A percentile compares a stretch with the other conserved stretches of the same genome.
These are phyloP conservation scores for Rhynchospora breviuscula DNA, from an alignment of 176 grass and related monocot species.

Conservation along the genomic window DNA sequence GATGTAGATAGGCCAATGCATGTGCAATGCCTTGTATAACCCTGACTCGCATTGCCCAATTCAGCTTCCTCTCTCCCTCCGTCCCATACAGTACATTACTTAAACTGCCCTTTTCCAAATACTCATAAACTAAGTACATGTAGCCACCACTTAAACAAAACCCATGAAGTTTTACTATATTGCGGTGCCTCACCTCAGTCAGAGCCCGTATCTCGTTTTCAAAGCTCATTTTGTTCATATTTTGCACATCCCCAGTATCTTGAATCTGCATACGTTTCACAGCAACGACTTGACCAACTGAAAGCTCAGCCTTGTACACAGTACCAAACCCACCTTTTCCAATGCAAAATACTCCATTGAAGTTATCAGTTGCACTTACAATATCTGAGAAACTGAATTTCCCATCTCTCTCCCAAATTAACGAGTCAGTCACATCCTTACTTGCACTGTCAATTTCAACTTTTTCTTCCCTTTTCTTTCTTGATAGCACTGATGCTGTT, in stretches of 20 bases:
- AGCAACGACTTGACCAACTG: conserved; percentile 33
- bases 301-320: conserved; percentile 62
- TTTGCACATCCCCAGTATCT: conserved; percentile 22
- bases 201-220: conserved; percentile 67
- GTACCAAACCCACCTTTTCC: conserved; percentile 72
- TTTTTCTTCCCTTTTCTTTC: conserved; percentile 24
- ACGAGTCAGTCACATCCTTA: conserved; percentile 37
- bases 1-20: conserved; percentile 73
- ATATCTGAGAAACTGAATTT: conserved; percentile 69
- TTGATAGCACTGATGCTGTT: conserved; percentile 7
- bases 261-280: conserved; percentile 60
- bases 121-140: conserved; percentile 78
- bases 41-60: conserved; percentile 42
- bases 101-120: conserved; percentile 51
- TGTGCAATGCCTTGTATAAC: conserved; percentile 40
- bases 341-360: conserved; percentile 64
- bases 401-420: conserved; percentile 62
- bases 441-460: conserved; percentile 34
- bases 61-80: conserved; percentile 36
- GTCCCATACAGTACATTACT: conserved; percentile 42
- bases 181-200: conserved; percentile 54
- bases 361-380: conserved; percentile 65
- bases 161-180: conserved; percentile 71
- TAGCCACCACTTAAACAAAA: conserved; percentile 45
- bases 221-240: conserved; percentile 51